Conservation (phyloP, 306 rosid genomes). For the Cotoneaster glaucophyllus region DNA sequence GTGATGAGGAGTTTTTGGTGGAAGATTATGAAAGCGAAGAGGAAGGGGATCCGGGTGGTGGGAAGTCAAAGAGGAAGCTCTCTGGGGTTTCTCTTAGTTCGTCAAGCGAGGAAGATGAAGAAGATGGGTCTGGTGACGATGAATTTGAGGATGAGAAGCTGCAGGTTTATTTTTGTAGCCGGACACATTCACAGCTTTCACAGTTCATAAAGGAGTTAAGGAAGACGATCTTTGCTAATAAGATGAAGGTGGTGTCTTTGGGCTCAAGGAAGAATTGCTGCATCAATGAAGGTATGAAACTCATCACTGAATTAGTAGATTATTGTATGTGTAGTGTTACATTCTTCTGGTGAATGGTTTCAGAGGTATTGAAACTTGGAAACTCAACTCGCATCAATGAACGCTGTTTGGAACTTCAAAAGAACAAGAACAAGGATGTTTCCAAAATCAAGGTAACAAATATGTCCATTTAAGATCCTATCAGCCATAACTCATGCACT, state of each 20-base stretch:
- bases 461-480: neutral
- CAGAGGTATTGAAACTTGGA: conserved; percentile 70
- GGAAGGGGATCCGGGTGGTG: conserved; percentile 35
- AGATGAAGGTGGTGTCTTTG: conserved; percentile 61
- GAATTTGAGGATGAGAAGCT: conserved; percentile 41
- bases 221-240: conserved; percentile 61
- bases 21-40: conserved; percentile 79
- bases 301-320: neutral
- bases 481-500: neutral
- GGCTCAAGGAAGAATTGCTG: conserved; percentile 89
- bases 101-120: conserved; percentile 59
- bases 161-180: conserved; percentile 78
- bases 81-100: conserved; percentile 32
- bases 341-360: conserved; percentile 16
- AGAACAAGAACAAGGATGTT: conserved; percentile 55
- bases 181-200: conserved; percentile 94
- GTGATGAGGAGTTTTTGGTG: conserved; percentile 67
- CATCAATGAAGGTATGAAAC: conserved; percentile 64
- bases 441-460: conserved; percentile 59
- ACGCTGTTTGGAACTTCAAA: conserved; percentile 83
- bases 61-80: conserved; percentile 51
- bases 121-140: conserved; percentile 27
- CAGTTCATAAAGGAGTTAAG: conserved; percentile 78
- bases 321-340: conserved; percentile 15
- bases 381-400: conserved; percentile 62